Evolutionary conservation across 2,329 filamentous ascomycete genomes (phyloP).

Genomic region (Botryosphaeria dothidea): DNA sequence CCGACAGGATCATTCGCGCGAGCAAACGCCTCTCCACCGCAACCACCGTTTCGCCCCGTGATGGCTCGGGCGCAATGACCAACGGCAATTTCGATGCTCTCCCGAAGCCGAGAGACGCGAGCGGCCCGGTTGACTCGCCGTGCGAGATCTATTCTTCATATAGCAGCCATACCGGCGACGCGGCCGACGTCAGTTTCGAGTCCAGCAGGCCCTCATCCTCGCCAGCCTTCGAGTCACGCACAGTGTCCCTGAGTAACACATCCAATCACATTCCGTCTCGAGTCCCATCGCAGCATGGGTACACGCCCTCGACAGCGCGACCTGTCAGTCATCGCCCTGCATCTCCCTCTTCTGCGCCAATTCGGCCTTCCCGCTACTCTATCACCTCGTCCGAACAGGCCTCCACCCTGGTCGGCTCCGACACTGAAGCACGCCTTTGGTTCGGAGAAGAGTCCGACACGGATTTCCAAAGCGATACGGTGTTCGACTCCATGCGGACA

Average conservation of each 20-base stretch:
- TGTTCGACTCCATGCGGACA: constrained; percentile 76
- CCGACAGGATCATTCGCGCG: constrained; percentile 30
- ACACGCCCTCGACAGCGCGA: not conserved
- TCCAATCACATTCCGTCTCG: constrained; percentile 16
- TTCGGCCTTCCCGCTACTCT: constrained; percentile 45
- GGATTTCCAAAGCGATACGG: constrained; percentile 75
- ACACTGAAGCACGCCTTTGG: constrained; percentile 65
- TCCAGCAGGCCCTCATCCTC: constrained; percentile 16
- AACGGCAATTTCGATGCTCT: constrained; percentile 35
- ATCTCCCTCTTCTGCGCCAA: constrained; percentile 27
- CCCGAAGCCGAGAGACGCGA: constrained; percentile 39
- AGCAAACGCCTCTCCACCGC: constrained; percentile 38
- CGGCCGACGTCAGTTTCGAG: constrained; percentile 18
- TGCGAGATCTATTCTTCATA: constrained; percentile 32
- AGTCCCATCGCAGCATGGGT: constrained; percentile 11
- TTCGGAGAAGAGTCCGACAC: constrained; percentile 75
- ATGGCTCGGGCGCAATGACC: constrained; percentile 31
- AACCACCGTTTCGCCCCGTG: not conserved
- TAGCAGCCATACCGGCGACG: constrained; percentile 21
- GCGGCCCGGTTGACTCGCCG: constrained; percentile 30
- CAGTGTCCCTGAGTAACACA: constrained; percentile 13
- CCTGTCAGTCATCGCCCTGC: constrained; percentile 15
- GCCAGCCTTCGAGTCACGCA: constrained; percentile 16
- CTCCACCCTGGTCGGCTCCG: constrained; percentile 69
- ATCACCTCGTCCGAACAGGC: constrained; percentile 59